Conservation (phyloP, 345 rosid genomes). For the Boechera stricta region DNA sequence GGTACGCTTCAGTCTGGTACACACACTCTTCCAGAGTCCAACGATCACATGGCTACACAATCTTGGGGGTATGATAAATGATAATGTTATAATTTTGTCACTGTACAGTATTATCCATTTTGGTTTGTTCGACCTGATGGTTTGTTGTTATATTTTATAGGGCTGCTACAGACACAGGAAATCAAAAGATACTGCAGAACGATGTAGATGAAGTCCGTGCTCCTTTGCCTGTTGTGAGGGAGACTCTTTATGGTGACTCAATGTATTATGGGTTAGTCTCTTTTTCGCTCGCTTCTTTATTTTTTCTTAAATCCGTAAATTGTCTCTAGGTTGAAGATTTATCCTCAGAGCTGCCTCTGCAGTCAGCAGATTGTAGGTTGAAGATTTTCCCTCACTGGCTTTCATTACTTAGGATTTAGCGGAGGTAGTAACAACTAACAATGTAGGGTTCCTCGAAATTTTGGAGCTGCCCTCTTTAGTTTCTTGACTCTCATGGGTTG, state of each 20-base stretch:
- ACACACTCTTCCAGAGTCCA: slow-evolving; percentile 49
- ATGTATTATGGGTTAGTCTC: slow-evolving; percentile 62
- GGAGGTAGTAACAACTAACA: neutral
- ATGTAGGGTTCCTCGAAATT: slow-evolving; percentile 15
- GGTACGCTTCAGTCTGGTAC: slow-evolving; percentile 53
- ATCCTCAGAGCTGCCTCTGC: neutral
- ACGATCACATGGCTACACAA: slow-evolving; percentile 43
- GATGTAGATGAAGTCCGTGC: slow-evolving; percentile 83
- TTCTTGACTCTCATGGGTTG: slow-evolving; percentile 12
- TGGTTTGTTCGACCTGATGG: slow-evolving; percentile 14
- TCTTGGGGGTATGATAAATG: slow-evolving; percentile 56
- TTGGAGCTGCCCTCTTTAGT: neutral
- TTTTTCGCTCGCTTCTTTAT: neutral
- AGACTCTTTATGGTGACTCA: slow-evolving; percentile 87
- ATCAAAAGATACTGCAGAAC: slow-evolving; percentile 49
- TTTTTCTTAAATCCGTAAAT: neutral
- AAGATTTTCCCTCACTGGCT: neutral
- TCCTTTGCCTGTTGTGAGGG: slow-evolving; percentile 94
- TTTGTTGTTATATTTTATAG: slow-evolving; percentile 49
- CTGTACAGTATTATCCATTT: neutral
- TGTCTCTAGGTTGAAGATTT: slow-evolving; percentile 15
- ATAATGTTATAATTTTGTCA: neutral
- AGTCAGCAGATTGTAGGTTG: neutral
- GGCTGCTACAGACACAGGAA: slow-evolving; percentile 46
- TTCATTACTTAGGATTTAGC: neutral